Conservation (phyloP, 2,329 filamentous ascomycete species). For the Colletotrichum magnum region DNA sequence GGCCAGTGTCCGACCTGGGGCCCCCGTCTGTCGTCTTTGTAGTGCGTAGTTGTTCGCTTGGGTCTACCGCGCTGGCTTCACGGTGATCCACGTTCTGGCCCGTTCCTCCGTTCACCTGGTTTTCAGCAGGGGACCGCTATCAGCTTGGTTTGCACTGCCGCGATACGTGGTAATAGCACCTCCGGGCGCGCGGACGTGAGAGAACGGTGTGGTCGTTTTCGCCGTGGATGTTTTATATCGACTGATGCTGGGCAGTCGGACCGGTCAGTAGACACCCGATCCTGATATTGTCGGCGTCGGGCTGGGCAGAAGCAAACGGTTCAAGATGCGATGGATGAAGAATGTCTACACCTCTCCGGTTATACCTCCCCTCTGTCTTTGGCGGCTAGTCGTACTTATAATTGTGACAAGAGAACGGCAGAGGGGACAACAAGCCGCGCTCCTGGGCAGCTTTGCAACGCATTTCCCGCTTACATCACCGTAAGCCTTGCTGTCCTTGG, state of each 20-base stretch:
- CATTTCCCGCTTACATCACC: conserved; percentile 33
- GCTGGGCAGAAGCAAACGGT: conserved; percentile 14
- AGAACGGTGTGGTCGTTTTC: neutral
- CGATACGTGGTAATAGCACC: neutral
- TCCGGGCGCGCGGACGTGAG: neutral
- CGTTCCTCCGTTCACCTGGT: neutral
- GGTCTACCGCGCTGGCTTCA: neutral
- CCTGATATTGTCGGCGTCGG: neutral
- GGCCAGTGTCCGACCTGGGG: neutral
- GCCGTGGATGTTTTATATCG: neutral
- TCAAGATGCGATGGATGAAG: conserved; percentile 21
- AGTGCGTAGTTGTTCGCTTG: neutral
- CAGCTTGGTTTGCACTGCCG: neutral
- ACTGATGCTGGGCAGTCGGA: neutral
- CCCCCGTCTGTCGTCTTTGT: neutral
- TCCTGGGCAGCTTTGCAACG: neutral
- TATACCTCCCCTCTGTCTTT: neutral
- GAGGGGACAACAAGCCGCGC: neutral
- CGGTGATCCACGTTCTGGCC: neutral
- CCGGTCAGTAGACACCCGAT: neutral
- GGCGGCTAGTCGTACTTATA: conserved; percentile 32
- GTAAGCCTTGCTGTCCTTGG: conserved; percentile 9
- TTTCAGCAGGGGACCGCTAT: neutral
- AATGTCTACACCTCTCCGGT: neutral
- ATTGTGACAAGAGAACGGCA: neutral